Conservation (phyloP, 1,284 basidiomycete species). For the Paramarasmius palmivorus region DNA sequence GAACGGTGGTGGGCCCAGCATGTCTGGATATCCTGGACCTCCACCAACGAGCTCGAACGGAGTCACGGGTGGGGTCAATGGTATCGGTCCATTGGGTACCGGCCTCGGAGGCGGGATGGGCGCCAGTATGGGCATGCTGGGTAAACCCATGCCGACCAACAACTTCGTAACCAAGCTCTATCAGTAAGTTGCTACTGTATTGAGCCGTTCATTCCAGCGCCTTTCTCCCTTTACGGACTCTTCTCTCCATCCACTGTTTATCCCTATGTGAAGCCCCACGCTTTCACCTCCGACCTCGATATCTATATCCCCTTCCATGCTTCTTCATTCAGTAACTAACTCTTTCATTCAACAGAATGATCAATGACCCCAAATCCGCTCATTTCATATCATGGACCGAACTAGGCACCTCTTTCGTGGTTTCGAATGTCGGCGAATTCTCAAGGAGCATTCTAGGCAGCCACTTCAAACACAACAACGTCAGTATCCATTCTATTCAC, state of each 20-base stretch:
- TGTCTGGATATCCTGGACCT: too few relatives aligned
- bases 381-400: slow-evolving; percentile 81
- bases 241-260: too few relatives aligned
- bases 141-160: slow-evolving; percentile 71
- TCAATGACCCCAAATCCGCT: slow-evolving; percentile 75
- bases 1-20: slow-evolving; percentile 15
- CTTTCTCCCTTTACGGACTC: neutral
- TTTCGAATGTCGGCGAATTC: slow-evolving; percentile 81
- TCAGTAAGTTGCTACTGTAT: slow-evolving; percentile 52
- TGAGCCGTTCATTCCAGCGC: neutral
- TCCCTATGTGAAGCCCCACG: neutral
- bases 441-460: slow-evolving; percentile 77
- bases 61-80: slow-evolving; percentile 20
- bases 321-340: slow-evolving; percentile 15
- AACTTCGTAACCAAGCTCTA: slow-evolving; percentile 85
- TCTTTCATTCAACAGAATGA: slow-evolving; percentile 55
- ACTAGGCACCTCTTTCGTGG: slow-evolving; percentile 77
- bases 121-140: slow-evolving; percentile 49
- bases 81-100: slow-evolving; percentile 16
- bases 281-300: slow-evolving; percentile 2
- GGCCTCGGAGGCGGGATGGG: slow-evolving; percentile 13
- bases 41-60: too few relatives aligned
- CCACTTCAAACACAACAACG: slow-evolving; percentile 85
- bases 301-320: neutral
- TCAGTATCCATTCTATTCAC: slow-evolving; percentile 32